Evolutionary conservation across 768 basidiomycete genomes (phyloP).

Genomic region (Tulasnella calospora): DNA sequence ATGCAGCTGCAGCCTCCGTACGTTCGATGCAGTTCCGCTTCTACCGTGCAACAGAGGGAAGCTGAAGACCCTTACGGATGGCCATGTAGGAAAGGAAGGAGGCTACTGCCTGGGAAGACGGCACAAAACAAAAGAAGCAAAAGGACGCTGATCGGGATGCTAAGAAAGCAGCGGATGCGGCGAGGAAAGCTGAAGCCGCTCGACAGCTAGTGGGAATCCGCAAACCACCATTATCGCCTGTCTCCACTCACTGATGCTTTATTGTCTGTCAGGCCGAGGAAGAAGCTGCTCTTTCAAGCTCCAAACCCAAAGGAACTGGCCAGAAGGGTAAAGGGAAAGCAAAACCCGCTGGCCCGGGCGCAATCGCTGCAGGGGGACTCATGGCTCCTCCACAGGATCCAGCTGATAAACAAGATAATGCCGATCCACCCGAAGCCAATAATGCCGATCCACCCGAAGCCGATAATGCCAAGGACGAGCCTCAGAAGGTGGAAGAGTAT

Average conservation of each 20-base stretch:
- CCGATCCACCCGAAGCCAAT: constrained; percentile 29
- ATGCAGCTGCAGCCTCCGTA: constrained; percentile 58
- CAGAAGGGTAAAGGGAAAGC: constrained; percentile 46
- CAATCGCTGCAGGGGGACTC: constrained; percentile 66
- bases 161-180: constrained; percentile 73
- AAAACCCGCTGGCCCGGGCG: constrained; percentile 74
- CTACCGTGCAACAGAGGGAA: neutral
- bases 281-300: constrained; percentile 51
- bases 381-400: constrained; percentile 28
- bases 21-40: constrained; percentile 25
- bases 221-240: neutral
- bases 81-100: constrained; percentile 63
- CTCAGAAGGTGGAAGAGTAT: constrained; percentile 48
- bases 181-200: constrained; percentile 81
- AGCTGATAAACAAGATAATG: constrained; percentile 11
- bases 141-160: constrained; percentile 67
- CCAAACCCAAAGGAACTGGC: constrained; percentile 48
- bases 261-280: constrained; percentile 57
- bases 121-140: constrained; percentile 59
- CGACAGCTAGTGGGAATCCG: constrained; percentile 47
- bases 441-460: constrained; percentile 28
- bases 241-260: too few species aligned
- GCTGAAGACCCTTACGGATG: neutral
- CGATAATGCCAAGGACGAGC: constrained; percentile 33
- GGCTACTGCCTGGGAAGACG: constrained; percentile 61